Percentiles rank a stretch among this genome's conserved stretches.
Evolutionary conservation across 1,139 yeast species (phyloP).

Genomic region (Pichia sp.): DNA sequence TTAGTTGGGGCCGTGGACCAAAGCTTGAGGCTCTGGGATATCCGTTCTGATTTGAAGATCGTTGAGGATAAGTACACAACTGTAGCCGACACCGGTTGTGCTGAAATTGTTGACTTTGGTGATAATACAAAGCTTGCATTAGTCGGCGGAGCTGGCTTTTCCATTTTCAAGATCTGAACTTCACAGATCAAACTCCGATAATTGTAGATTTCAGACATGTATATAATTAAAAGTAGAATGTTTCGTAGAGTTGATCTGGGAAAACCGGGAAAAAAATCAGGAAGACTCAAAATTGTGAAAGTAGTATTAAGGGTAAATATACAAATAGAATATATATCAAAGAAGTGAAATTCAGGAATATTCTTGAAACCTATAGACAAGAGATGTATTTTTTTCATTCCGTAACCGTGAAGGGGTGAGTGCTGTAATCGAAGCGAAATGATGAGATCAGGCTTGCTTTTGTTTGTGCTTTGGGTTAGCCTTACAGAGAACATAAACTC

Average conservation of each 20-base stretch:
- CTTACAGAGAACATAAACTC: slow-evolving; percentile 90
- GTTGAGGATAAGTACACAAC: slow-evolving; percentile 58
- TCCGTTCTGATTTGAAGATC: slow-evolving; percentile 36
- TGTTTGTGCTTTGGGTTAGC: slow-evolving; percentile 93
- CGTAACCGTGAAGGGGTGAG: not conserved
- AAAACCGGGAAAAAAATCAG: too few species aligned
- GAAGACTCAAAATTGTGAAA: not conserved
- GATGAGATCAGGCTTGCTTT: slow-evolving; percentile 67
- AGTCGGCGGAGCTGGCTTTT: slow-evolving; percentile 71
- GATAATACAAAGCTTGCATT: slow-evolving; percentile 35
- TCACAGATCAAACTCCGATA: too few species aligned
- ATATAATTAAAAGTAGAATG: too few species aligned
- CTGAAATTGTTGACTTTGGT: slow-evolving; percentile 38
- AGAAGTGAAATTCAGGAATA: not conserved
- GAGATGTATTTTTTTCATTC: not conserved
- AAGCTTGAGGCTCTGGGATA: slow-evolving; percentile 60
- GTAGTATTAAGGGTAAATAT: not conserved
- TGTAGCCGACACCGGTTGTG: slow-evolving; percentile 85
- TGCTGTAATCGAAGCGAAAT: not conserved
- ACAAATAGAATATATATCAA: not conserved
- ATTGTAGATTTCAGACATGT: too few species aligned
- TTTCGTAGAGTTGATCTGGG: too few species aligned
- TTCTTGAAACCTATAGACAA: slow-evolving; percentile 7
- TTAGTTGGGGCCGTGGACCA: slow-evolving; percentile 77
- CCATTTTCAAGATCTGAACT: slow-evolving; percentile 40